A percentile compares a stretch with the other conserved stretches of the same genome.
phyloP scores from a whole-genome alignment of 805 yeast species.

The Candida dajiaensis region DNA sequence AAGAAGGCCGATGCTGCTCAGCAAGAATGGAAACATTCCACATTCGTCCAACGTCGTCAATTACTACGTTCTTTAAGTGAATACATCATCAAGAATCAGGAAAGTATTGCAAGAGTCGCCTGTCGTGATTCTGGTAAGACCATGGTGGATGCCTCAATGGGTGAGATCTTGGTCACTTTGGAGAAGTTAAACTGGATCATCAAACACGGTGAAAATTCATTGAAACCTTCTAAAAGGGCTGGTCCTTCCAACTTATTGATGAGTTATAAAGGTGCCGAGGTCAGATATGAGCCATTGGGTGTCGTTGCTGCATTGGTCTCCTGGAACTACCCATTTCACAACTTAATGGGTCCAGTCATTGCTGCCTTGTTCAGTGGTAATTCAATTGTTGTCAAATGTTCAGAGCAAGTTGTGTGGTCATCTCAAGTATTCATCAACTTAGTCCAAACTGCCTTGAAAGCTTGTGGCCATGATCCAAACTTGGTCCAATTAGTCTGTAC shows the following conservation, averaged over 20 bases:
- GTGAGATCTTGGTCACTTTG: conserved; percentile 90
- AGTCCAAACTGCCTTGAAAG: conserved; percentile 63
- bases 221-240: conserved; percentile 62
- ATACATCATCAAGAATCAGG: conserved; percentile 76
- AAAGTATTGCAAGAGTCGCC: conserved; percentile 81
- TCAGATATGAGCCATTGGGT: conserved; percentile 85
- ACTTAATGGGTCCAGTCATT: conserved; percentile 85
- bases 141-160: conserved; percentile 92
- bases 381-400: conserved; percentile 85
- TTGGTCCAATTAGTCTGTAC: conserved; percentile 85
- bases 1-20: conserved; percentile 29
- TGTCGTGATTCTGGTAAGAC: conserved; percentile 97
- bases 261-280: conserved; percentile 89
- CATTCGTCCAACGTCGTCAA: conserved; percentile 60
- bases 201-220: conserved; percentile 69
- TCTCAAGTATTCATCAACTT: conserved; percentile 71
- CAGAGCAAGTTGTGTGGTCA: conserved; percentile 96
- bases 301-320: conserved; percentile 87
- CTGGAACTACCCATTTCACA: conserved; percentile 98
- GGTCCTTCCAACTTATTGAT: conserved; percentile 84
- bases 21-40: conserved; percentile 31
- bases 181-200: conserved; percentile 91
- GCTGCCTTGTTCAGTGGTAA: conserved; percentile 90
- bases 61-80: conserved; percentile 66
- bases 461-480: conserved; percentile 72